These are phyloP conservation scores for Cryptococcus amylolentus DNA, from an alignment of 1,284 basidiomycete species.

Conservation along the genomic window DNA sequence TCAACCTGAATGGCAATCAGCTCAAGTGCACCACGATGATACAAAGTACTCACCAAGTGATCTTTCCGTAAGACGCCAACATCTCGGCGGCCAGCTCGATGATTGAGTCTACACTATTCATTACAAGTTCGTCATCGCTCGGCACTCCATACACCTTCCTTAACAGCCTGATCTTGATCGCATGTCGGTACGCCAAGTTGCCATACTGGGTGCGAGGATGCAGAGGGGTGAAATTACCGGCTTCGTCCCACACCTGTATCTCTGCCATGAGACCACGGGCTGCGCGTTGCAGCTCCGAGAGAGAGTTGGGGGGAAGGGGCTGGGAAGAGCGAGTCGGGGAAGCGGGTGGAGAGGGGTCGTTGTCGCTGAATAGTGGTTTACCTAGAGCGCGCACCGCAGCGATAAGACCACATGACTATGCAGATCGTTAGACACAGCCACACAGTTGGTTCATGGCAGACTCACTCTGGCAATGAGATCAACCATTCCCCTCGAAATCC, in stretches of 20 bases:
- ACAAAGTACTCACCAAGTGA: conserved; percentile 34
- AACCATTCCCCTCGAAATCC: conserved; percentile 42
- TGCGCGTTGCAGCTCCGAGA: conserved; percentile 3
- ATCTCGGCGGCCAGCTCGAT: conserved; percentile 43
- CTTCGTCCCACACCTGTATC: conserved; percentile 40
- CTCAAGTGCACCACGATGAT: not conserved
- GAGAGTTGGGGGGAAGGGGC: conserved; percentile 2
- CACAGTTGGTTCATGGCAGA: not conserved
- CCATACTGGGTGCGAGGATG: conserved; percentile 44
- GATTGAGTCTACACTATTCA: conserved; percentile 31
- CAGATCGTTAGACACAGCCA: not conserved
- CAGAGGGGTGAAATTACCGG: conserved; percentile 38
- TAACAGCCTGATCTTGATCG: conserved; percentile 37
- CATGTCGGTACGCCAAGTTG: conserved; percentile 42
- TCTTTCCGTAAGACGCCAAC: conserved; percentile 37
- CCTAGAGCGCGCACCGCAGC: conserved; percentile 21
- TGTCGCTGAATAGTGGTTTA: conserved; percentile 9
- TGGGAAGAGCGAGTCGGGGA: not conserved
- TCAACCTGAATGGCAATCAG: conserved; percentile 26
- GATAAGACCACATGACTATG: conserved; percentile 31
- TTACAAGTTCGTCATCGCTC: conserved; percentile 35
- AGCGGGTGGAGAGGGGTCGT: not conserved
- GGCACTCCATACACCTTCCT: conserved; percentile 37
- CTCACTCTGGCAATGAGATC: conserved; percentile 43
- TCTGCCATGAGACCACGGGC: conserved; percentile 39